Evolutionary conservation across 1,284 basidiomycete species (phyloP), one percentile per base, ranked within the genome.

Genomic region (Peniophora sp.): DNA sequence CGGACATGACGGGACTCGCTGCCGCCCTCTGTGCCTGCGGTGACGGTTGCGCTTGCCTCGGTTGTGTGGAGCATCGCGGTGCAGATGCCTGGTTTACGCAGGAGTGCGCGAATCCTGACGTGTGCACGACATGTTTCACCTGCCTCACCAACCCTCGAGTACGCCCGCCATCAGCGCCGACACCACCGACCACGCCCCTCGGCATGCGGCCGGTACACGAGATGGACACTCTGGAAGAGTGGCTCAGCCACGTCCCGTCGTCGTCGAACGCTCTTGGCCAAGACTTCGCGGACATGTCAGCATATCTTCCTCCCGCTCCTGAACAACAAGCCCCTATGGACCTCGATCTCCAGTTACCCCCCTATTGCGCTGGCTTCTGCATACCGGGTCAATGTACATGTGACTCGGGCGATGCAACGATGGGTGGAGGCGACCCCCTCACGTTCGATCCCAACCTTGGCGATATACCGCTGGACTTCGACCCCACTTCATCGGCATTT

Each of bases 101-200:
- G 15, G 62, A 65, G 0, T 78, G 78, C 55, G 55, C 59, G 1
- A 75, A 76, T 52, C 76, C 80, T 0, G 62, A 60, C 23, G 61
- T 65, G 0, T 85, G 84, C 53, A 64, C 66, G 2, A 70, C 75
- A 20, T 86, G 83, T 53, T 63, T 85, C 2, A 79, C 81, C 52
- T 85, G 81, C 60, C 59, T 48, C 41, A 73, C 76, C 47, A 73
- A 49, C 14, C 36, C 43, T 47, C 18, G 41, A 23, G 50, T 79
- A 47, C 11, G 18, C 3, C 24, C 55, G 14, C 55, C 55, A 3
- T 36, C 49, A 8, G 49, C 55, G 42, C 52, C 52, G 27, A 58
- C 55, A 11, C 57, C 56, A 15, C 55, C 57, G 27, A 59, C 55
- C n/a, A 59, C 56, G 14, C 58, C 52, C 14, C 43, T 47, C 18